Conservation (phyloP, 2,329 filamentous ascomycete species). For the Celoporthe dispersa region DNA sequence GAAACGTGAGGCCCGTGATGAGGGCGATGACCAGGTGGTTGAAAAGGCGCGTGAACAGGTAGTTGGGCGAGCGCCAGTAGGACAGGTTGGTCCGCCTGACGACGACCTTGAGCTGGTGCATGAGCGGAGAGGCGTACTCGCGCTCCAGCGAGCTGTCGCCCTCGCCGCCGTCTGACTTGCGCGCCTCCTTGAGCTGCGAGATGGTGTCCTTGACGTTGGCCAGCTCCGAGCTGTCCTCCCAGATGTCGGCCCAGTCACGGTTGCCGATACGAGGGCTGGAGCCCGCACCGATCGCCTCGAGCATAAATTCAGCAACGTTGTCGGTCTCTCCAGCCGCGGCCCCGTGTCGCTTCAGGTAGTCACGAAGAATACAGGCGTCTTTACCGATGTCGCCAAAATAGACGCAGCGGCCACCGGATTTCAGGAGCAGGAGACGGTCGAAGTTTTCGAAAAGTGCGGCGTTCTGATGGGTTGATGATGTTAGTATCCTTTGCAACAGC, state of each 20-base stretch:
- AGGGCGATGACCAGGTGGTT: slow-evolving; percentile 81
- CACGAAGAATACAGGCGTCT: slow-evolving; percentile 72
- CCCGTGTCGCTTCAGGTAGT: slow-evolving; percentile 63
- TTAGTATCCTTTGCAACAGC: not conserved
- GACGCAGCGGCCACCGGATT: slow-evolving; percentile 78
- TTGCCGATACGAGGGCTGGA: slow-evolving; percentile 72
- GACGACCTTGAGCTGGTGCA: slow-evolving; percentile 79
- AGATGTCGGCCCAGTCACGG: slow-evolving; percentile 80
- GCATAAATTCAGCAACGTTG: slow-evolving; percentile 78
- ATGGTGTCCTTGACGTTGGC: slow-evolving; percentile 70
- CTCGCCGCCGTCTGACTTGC: slow-evolving; percentile 46
- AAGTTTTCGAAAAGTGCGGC: slow-evolving; percentile 87
- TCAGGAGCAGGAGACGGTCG: slow-evolving; percentile 77
- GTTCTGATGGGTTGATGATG: slow-evolving; percentile 46
- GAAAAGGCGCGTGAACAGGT: slow-evolving; percentile 86
- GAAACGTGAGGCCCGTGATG: slow-evolving; percentile 77
- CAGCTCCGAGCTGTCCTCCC: slow-evolving; percentile 74
- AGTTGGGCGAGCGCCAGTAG: slow-evolving; percentile 87
- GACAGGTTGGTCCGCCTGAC: slow-evolving; percentile 73
- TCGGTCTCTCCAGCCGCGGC: slow-evolving; percentile 61
- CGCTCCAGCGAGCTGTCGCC: slow-evolving; percentile 62
- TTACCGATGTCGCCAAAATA: slow-evolving; percentile 86
- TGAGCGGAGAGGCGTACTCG: slow-evolving; percentile 82
- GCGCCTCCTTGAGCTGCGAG: slow-evolving; percentile 64
- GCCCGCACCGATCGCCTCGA: slow-evolving; percentile 81